Evolutionary conservation across 768 basidiomycete species (phyloP), one percentile per base, ranked within the genome.

Genomic region (Leccinum subgranulosum): DNA sequence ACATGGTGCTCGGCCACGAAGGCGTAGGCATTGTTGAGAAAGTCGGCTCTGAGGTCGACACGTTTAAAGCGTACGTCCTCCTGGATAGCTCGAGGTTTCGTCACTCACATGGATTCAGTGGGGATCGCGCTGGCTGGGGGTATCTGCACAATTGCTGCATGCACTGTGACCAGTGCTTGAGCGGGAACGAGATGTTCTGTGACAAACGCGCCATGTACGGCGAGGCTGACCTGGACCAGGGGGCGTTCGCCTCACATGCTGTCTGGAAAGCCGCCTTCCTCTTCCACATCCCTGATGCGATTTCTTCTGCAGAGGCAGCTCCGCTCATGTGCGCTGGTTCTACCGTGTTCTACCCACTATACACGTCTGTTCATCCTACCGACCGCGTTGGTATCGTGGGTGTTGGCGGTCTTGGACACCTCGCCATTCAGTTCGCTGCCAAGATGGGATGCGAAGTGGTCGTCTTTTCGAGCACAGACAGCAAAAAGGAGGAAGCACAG

Each of bases 1-100:
- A 74, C 49, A 74, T 74, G 60, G 75, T 75, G 11, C 73, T 77
- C 34, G 74, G 77, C 6, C 76, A 77, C 48, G 76, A 77, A 62
- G 77, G 76, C 7, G 55, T 75, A 1, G 76, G 70, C 5, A 12
- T 74, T 25, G 69, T 77, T 29, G 60, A 76, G 36, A 54, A 67
- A 31, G 59, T 76, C 48, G 76, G 76, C 1, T 29, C 56, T 2
- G 53, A 57, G 17, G 77, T 77, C 25, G 19, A 58, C 46, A 21
- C 51, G 9, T 77, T 77, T 69, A 72, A 73, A 62, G 60, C 65
- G 62, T 73, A 67, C 15, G 74, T 66, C 27, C 51, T 43, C 19
- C 61, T 25, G n/a, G 11, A 8, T 29, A 1, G 23, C 14, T 33
- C 7, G 9, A 11, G 7, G 12, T 21, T 29, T 23, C 2, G 14